Conservation (phyloP, 257 asterid genomes). For the Scutellaria galericulata region DNA sequence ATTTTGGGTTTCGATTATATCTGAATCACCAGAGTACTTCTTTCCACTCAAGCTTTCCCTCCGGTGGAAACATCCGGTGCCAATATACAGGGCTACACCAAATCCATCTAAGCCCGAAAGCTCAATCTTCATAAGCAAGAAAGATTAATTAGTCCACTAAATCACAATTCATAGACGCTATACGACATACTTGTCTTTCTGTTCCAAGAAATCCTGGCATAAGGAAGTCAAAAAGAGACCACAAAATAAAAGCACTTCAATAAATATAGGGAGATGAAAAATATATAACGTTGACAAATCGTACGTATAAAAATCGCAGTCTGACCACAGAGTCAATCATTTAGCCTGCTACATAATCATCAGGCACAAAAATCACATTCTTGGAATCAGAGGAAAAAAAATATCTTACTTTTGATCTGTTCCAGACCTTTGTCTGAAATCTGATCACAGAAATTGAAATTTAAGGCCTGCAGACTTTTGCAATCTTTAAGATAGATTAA, state of each 20-base stretch:
- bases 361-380: background rate
- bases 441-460: conserved; percentile 79
- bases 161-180: background rate
- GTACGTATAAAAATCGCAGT: background rate
- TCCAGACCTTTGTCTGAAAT: conserved; percentile 79
- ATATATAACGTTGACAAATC: background rate
- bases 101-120: conserved; percentile 61
- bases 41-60: conserved; percentile 61
- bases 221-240: conserved; percentile 99
- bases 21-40: conserved; percentile 35
- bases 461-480: conserved; percentile 65
- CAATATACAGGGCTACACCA: conserved; percentile 62
- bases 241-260: conserved; percentile 29
- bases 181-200: conserved; percentile 87
- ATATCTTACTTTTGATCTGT: conserved; percentile 64
- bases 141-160: background rate
- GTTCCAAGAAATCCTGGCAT: conserved; percentile 99
- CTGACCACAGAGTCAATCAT: background rate
- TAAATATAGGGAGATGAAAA: conserved; percentile 4
- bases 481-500: conserved; percentile 69
- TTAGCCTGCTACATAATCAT: background rate
- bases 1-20: conserved; percentile 29
- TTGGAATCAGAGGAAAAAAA: conserved; percentile 16
- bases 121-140: conserved; percentile 53
- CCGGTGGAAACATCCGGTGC: conserved; percentile 82